These are phyloP conservation scores for Melampsora larici-populina DNA, from an alignment of 1,284 basidiomycete species.

Conservation along the genomic window DNA sequence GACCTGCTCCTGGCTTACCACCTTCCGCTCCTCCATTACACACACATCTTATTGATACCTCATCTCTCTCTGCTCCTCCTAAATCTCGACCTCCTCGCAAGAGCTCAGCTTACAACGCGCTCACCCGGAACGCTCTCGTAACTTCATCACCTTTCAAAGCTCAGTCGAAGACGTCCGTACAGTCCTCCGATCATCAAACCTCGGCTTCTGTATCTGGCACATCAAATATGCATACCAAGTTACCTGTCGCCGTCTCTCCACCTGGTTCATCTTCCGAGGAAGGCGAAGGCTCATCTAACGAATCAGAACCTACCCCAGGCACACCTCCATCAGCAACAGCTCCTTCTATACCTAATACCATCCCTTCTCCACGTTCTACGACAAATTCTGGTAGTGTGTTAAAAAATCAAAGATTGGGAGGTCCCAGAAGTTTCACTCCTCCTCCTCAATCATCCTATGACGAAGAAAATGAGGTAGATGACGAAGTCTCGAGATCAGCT, in stretches of 20 bases:
- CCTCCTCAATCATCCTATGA: constrained; percentile 17
- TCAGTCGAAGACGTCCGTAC: neutral
- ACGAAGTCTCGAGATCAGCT: neutral
- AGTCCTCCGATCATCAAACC: neutral
- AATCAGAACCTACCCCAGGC: constrained; percentile 1
- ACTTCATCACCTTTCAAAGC: constrained; percentile 36
- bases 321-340: neutral
- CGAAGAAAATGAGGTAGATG: neutral
- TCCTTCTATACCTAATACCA: neutral
- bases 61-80: neutral
- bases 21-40: constrained; percentile 30
- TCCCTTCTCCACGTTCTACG: constrained; percentile 6
- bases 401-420: constrained; percentile 38
- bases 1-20: constrained; percentile 30
- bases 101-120: constrained; percentile 22
- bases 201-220: neutral
- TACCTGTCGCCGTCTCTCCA: neutral
- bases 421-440: constrained; percentile 38
- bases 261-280: neutral
- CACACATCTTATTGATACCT: neutral
- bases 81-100: constrained; percentile 23
- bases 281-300: neutral
- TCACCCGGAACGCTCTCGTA: constrained; percentile 38
- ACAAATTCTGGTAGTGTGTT: constrained; percentile 21
- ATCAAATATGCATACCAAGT: neutral